Conservation (phyloP, 495 filamentous ascomycete genomes). For the Annulohypoxylon nitens region DNA sequence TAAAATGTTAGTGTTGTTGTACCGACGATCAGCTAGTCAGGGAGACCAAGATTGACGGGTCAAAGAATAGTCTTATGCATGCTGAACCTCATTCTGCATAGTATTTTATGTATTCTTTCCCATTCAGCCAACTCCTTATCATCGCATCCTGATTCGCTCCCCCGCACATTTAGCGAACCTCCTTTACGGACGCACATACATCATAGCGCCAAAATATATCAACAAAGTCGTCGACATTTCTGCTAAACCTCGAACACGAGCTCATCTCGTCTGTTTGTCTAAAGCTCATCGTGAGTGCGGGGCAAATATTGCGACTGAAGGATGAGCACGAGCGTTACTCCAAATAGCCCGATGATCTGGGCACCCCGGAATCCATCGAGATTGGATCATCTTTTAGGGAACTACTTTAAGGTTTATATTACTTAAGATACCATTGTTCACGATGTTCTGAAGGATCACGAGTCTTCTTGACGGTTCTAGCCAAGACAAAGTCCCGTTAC, state of each 20-base stretch:
- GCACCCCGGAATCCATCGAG: constrained; percentile 25
- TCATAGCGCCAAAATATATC: constrained; percentile 28
- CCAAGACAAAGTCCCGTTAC: constrained; percentile 12
- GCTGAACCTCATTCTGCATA: constrained; percentile 34
- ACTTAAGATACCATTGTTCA: constrained; percentile 30
- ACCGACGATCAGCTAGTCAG: constrained; percentile 5
- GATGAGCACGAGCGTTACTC: constrained; percentile 24
- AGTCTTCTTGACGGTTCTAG: constrained; percentile 5
- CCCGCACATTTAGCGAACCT: constrained; percentile 36
- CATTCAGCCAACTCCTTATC: constrained; percentile 35
- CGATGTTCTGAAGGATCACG: constrained; percentile 20
- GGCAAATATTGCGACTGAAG: constrained; percentile 22
- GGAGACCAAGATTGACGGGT: constrained; percentile 10
- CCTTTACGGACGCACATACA: constrained; percentile 13
- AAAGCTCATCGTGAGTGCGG: constrained; percentile 21
- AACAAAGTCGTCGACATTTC: constrained; percentile 17
- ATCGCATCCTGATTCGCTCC: constrained; percentile 39
- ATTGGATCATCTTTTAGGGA: constrained; percentile 7
- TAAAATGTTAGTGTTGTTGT: neutral
- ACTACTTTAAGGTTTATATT: constrained; percentile 10
- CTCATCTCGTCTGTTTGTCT: constrained; percentile 21
- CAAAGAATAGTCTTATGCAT: constrained; percentile 32
- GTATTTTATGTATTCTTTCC: constrained; percentile 10
- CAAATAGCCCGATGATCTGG: constrained; percentile 25
- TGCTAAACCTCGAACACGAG: neutral